These are phyloP conservation scores for Paecilomyces sp. DNA, from an alignment of 2,329 filamentous ascomycete species.

Conservation along the genomic window DNA sequence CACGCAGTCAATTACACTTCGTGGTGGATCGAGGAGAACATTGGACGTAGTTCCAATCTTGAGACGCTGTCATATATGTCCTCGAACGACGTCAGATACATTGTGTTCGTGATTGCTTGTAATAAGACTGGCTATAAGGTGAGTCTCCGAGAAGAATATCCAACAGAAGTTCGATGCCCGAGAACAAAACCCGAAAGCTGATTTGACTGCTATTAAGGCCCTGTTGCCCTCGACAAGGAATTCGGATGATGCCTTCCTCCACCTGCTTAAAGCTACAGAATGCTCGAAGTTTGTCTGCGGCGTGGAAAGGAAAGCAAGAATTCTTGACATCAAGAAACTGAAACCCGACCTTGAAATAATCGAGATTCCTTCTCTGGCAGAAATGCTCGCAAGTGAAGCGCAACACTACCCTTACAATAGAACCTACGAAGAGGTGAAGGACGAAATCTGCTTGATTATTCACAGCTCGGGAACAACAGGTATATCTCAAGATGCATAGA, in stretches of 20 bases:
- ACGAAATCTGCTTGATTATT: slow-evolving; percentile 18
- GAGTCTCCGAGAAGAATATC: background rate
- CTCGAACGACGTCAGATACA: slow-evolving; percentile 17
- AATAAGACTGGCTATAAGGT: slow-evolving; percentile 19
- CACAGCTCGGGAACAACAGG: slow-evolving; percentile 34
- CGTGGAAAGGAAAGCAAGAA: slow-evolving; percentile 15
- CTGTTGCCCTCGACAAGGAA: slow-evolving; percentile 15
- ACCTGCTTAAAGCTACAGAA: slow-evolving; percentile 9
- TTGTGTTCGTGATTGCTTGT: slow-evolving; percentile 14
- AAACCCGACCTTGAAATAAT: slow-evolving; percentile 3
- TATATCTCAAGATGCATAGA: slow-evolving; percentile 5
- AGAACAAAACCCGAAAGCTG: background rate
- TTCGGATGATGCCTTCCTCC: slow-evolving; percentile 10
- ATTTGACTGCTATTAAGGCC: slow-evolving; percentile 3
- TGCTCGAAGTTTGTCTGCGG: slow-evolving; percentile 19
- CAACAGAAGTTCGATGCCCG: background rate
- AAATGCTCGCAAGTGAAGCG: slow-evolving; percentile 6
- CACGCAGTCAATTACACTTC: slow-evolving; percentile 13
- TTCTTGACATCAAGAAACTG: slow-evolving; percentile 31
- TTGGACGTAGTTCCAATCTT: slow-evolving; percentile 6
- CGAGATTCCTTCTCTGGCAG: slow-evolving; percentile 9
- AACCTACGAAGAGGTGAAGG: slow-evolving; percentile 12
- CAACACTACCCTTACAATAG: slow-evolving; percentile 13
- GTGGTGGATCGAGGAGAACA: slow-evolving; percentile 17
- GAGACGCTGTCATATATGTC: slow-evolving; percentile 19